A percentile compares a stretch with the other conserved stretches of the same genome.
Evolutionary conservation across 306 rosid species (phyloP).

Genomic region (Datisca glomerata): DNA sequence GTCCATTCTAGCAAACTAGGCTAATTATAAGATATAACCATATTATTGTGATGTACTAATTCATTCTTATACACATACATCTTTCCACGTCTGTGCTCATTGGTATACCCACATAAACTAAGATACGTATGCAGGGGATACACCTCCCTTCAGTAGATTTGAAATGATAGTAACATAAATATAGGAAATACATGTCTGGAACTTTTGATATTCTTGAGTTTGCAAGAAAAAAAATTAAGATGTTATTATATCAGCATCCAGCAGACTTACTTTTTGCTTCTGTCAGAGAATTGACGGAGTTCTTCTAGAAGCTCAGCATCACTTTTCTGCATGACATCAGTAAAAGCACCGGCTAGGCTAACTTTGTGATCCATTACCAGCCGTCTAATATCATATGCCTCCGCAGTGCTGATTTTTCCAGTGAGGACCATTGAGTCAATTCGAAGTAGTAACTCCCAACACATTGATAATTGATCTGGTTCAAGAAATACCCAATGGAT

Average conservation of each 20-base stretch:
- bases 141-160: too few species aligned
- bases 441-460: slow-evolving; percentile 70
- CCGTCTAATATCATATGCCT: slow-evolving; percentile 59
- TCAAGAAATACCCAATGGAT: slow-evolving; percentile 21
- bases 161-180: too few species aligned
- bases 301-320: slow-evolving; percentile 56
- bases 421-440: slow-evolving; percentile 73
- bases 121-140: too few species aligned
- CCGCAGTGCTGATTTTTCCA: slow-evolving; percentile 32
- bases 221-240: neutral
- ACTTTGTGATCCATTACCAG: slow-evolving; percentile 44
- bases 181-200: too few species aligned
- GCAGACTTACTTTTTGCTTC: slow-evolving; percentile 38
- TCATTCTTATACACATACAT: too few species aligned
- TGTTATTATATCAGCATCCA: slow-evolving; percentile 4
- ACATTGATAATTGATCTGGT: slow-evolving; percentile 50
- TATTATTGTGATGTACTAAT: too few species aligned
- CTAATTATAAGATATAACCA: too few species aligned
- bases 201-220: neutral
- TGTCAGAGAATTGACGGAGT: slow-evolving; percentile 43
- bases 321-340: slow-evolving; percentile 18
- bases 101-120: too few species aligned
- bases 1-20: too few species aligned
- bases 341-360: slow-evolving; percentile 36
- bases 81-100: too few species aligned